These are phyloP conservation scores for Colletotrichum horii DNA, from an alignment of 2,329 filamentous ascomycete genomes.

Conservation along the genomic window DNA sequence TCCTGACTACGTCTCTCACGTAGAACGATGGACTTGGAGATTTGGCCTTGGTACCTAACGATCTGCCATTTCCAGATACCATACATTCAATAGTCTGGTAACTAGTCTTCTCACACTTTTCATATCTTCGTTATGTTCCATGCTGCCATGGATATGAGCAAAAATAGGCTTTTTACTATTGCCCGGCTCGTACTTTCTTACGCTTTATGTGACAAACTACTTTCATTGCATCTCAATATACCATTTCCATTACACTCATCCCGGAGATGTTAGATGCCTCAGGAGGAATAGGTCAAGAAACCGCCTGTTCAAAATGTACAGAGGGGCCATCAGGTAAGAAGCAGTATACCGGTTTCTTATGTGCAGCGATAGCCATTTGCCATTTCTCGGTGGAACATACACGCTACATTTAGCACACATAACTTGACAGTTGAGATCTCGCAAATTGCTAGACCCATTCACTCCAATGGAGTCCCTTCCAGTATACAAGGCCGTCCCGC, in stretches of 20 bases:
- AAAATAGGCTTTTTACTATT: not conserved
- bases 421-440: not conserved
- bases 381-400: not conserved
- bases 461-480: constrained; percentile 6
- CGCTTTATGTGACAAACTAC: not conserved
- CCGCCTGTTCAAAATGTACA: not conserved
- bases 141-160: not conserved
- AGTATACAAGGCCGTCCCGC: constrained; percentile 22
- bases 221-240: not conserved
- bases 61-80: not conserved
- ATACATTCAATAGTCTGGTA: not conserved
- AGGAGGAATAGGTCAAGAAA: not conserved
- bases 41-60: not conserved
- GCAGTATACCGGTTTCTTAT: not conserved
- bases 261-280: not conserved
- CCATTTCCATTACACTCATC: not conserved
- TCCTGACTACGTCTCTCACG: not conserved
- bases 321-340: not conserved
- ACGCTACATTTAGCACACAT: not conserved
- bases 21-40: not conserved
- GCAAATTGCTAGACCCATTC: not conserved
- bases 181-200: not conserved
- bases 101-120: not conserved
- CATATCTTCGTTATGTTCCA: not conserved
- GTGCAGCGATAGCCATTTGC: not conserved